Conservation (phyloP, 768 basidiomycete genomes). For the Panellus pusillus region DNA sequence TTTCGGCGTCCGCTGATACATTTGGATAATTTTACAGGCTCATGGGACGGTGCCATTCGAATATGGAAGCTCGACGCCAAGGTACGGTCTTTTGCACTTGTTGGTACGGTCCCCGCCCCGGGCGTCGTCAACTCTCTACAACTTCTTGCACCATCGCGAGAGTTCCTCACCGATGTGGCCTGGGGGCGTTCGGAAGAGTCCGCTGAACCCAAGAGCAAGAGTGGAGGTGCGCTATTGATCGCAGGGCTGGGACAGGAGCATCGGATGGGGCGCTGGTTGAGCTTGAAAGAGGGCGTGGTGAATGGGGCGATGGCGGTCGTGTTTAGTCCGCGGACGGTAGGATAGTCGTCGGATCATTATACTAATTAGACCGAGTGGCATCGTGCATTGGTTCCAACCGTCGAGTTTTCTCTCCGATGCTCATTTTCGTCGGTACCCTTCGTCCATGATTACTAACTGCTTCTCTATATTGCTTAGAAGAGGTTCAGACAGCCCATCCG, state of each 20-base stretch:
- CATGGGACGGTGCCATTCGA: constrained; percentile 88
- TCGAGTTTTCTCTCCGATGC: no score
- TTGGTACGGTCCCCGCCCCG: constrained; percentile 61
- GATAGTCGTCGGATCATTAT: background rate
- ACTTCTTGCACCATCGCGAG: constrained; percentile 58
- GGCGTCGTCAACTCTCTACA: constrained; percentile 94
- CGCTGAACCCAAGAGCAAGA: constrained; percentile 18
- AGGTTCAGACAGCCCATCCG: no score
- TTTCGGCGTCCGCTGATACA: no score
- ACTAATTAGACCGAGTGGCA: background rate
- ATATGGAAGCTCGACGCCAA: constrained; percentile 88
- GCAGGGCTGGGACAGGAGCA: constrained; percentile 88
- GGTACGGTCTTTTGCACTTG: constrained; percentile 70
- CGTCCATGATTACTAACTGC: no score
- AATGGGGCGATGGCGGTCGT: constrained; percentile 73
- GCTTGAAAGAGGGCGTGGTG: constrained; percentile 66
- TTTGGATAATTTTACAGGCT: constrained; percentile 51
- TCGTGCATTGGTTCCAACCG: no score
- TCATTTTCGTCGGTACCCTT: no score
- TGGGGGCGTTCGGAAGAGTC: constrained; percentile 33
- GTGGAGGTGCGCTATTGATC: constrained; percentile 54
- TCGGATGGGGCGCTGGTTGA: constrained; percentile 87
- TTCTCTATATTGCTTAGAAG: no score
- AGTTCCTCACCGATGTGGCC: constrained; percentile 39
- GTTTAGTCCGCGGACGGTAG: constrained; percentile 43